Conservation (phyloP, 2,329 filamentous ascomycete species). For the Diaporthe citrichinensis region DNA sequence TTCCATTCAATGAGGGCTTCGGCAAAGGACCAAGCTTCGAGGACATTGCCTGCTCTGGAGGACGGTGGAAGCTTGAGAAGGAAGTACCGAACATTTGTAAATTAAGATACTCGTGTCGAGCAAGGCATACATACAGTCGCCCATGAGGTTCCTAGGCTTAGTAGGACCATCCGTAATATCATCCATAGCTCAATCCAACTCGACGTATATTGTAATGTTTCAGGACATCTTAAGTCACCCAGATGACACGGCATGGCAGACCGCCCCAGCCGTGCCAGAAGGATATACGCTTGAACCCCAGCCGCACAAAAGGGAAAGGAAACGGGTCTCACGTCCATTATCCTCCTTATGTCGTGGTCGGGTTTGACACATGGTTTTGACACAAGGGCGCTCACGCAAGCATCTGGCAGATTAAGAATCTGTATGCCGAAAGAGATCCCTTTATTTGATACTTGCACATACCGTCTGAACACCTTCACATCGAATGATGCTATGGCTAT, state of each 20-base stretch:
- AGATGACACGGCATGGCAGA: neutral
- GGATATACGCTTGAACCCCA: neutral
- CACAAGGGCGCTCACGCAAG: neutral
- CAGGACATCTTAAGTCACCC: neutral
- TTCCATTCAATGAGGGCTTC: neutral
- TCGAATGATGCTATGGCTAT: neutral
- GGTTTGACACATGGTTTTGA: neutral
- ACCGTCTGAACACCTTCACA: neutral
- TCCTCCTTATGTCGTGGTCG: neutral
- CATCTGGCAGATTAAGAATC: neutral
- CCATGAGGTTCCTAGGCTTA: neutral
- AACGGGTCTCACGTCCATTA: neutral
- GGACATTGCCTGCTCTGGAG: neutral
- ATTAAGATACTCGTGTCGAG: neutral
- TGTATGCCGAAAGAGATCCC: neutral
- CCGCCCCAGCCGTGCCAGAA: neutral
- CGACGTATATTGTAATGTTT: neutral
- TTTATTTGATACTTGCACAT: neutral
- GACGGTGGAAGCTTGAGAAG: neutral
- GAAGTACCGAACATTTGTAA: neutral
- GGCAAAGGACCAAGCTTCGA: neutral
- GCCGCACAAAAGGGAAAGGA: neutral
- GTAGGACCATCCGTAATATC: neutral
- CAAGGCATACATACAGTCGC: neutral
- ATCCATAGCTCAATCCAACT: slow-evolving; percentile 3